Base-by-base conservation (phyloP, 2,329 filamentous ascomycete species). In the Exophiala spinifera region DNA sequence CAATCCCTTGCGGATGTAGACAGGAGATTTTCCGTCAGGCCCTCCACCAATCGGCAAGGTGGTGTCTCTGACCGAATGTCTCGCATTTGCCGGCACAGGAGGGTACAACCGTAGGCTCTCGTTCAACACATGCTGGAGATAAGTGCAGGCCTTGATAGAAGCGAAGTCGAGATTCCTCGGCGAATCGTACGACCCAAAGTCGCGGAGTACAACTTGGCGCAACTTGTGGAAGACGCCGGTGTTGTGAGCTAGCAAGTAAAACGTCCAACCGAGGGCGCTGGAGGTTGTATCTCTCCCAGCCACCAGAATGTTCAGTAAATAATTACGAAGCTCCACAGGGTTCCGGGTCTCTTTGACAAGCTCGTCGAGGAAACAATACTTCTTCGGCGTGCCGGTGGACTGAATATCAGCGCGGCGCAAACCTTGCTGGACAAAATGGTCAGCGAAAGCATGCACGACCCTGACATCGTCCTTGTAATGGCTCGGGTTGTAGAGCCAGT, bases 1-100 rank as follows among this genome's bases (percentile, higher is more conserved):
- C 1, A 83, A 84, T 64, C 76, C 77, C 49, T 75, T 75, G 17
- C 67, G 68, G 3, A 81, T 68, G 56, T 77, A 75, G 4, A 81
- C 62, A 1, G 78, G 78, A 0, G 68, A 66, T 42, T 66, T 68
- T 34, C 74, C 72, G 51, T 77, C 73, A 17, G 74, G 64, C 7
- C 80, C 72, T 62, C 79, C 74, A 57, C 77, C 72, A 31, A 72
- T 64, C 42, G 78, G 79, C 2, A 81, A 69, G 1, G 74, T 70
- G 3, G 78, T 80, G 64, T 81, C 76, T 31, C 68, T 67, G 8
- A 71, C 66, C 1, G 80, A 78, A 20, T 66, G 62, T 53, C 82
- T 75, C n/a, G 69, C 69, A 65, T 84, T 84, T 28, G 72, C 63
- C 0, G 76, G 76, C 3, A 79, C 75, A 0, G 71, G 66, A 1